A percentile compares a stretch with the other conserved stretches of the same genome.
Evolutionary conservation across 192 early-diverging fungal species (phyloP).

Genomic region (Borealophlyctis nickersoniae): DNA sequence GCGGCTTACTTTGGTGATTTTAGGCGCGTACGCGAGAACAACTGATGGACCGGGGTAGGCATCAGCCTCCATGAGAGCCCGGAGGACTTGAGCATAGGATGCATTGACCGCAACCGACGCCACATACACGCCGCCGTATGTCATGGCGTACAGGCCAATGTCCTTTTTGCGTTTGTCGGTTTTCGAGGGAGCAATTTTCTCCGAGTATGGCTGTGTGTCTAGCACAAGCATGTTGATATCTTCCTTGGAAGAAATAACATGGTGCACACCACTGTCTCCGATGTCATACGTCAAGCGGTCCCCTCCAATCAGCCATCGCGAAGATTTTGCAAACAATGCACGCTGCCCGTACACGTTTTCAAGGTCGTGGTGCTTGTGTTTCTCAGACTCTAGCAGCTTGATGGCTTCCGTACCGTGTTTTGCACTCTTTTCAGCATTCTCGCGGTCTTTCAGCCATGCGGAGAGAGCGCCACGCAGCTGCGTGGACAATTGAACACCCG

Average conservation of each 20-base stretch:
- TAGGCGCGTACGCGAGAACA: conserved; percentile 83
- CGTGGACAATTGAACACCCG: neutral
- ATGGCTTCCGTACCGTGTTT: conserved; percentile 48
- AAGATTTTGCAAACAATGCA: conserved; percentile 54
- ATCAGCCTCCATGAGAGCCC: conserved; percentile 88
- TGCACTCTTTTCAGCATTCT: conserved; percentile 54
- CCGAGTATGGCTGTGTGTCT: conserved; percentile 81
- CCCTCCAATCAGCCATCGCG: conserved; percentile 87
- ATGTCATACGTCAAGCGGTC: conserved; percentile 86
- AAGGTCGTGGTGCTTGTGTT: conserved; percentile 1
- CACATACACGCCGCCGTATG: conserved; percentile 85
- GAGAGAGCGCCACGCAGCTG: conserved; percentile 55
- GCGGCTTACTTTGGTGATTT: conserved; percentile 16
- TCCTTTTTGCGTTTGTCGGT: conserved; percentile 78
- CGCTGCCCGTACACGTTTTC: conserved; percentile 37
- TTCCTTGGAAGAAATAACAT: conserved; percentile 76
- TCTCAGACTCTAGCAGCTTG: conserved; percentile 44
- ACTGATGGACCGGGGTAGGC: conserved; percentile 84
- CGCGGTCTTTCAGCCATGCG: conserved; percentile 62
- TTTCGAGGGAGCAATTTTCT: conserved; percentile 33
- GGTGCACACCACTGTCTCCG: conserved; percentile 85
- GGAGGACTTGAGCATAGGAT: conserved; percentile 83
- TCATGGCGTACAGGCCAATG: conserved; percentile 93
- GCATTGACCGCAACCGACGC: conserved; percentile 86
- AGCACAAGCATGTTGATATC: conserved; percentile 90